A percentile compares a stretch with the other conserved stretches of the same genome.
These are phyloP conservation scores for Elongisporangium undulatum DNA, from an alignment of 352 stramenopile genomes.

Conservation along the genomic window DNA sequence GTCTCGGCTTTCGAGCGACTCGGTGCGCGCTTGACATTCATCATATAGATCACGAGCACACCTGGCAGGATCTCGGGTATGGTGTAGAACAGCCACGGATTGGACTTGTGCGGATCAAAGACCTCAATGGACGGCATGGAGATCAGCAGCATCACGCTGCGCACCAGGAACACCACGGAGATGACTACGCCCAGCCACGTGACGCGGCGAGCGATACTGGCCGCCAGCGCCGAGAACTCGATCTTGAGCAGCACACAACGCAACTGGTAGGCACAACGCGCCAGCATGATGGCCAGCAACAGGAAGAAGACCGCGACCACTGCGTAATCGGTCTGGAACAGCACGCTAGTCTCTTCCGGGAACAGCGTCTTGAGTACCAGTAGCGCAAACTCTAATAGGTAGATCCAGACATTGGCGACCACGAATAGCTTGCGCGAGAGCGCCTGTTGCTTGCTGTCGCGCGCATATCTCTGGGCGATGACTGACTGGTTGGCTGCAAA, in stretches of 20 bases:
- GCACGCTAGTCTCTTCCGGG: conserved; percentile 38
- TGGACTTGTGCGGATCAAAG: conserved; percentile 65
- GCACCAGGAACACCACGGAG: conserved; percentile 56
- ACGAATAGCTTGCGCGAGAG: conserved; percentile 63
- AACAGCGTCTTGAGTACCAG: conserved; percentile 73
- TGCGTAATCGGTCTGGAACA: conserved; percentile 71
- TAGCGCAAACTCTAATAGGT: conserved; percentile 66
- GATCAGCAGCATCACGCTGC: conserved; percentile 56
- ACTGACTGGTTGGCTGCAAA: conserved; percentile 69
- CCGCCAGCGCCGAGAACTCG: conserved; percentile 65
- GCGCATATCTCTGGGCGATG: conserved; percentile 59
- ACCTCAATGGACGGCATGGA: conserved; percentile 65
- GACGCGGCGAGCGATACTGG: conserved; percentile 44
- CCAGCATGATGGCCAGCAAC: conserved; percentile 61
- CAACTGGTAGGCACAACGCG: conserved; percentile 44
- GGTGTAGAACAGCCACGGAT: conserved; percentile 76
- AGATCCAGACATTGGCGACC: conserved; percentile 81
- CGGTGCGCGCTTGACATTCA: conserved; percentile 58
- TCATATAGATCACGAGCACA: conserved; percentile 72
- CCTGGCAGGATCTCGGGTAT: conserved; percentile 68
- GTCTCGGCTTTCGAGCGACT: conserved; percentile 7
- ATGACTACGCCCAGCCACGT: conserved; percentile 51
- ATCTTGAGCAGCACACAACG: conserved; percentile 60
- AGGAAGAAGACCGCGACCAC: conserved; percentile 78
- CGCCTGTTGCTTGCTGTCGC: conserved; percentile 36